phyloP scores from a whole-genome alignment of 2,329 filamentous ascomycete species.

The Claviceps africana region DNA sequence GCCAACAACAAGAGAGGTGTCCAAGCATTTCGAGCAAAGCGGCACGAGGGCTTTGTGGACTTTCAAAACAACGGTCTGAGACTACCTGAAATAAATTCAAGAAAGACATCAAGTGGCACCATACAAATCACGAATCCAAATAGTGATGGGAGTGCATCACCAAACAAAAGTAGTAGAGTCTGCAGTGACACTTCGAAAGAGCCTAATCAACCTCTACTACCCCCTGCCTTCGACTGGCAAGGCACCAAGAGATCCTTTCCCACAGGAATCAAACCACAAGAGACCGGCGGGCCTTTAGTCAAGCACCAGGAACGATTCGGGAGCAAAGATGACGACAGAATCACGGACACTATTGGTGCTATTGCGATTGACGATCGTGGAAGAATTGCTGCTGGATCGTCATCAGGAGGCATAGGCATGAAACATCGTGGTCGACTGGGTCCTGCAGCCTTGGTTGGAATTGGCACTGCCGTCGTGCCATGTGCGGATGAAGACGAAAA shows the following conservation, averaged over 20 bases:
- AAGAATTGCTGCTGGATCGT: conserved; percentile 85
- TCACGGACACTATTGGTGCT: conserved; percentile 91
- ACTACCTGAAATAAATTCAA: background rate
- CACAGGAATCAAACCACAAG: conserved; percentile 1
- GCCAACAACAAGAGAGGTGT: background rate
- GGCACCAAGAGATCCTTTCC: conserved; percentile 22
- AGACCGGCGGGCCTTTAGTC: conserved; percentile 2
- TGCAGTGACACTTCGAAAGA: background rate
- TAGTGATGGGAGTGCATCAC: conserved; percentile 10
- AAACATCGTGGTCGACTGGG: conserved; percentile 87
- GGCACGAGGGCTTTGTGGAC: background rate
- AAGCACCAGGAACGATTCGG: conserved; percentile 11
- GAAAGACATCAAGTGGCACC: background rate
- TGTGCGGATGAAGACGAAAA: conserved; percentile 55
- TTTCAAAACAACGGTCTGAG: background rate
- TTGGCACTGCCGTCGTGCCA: conserved; percentile 84
- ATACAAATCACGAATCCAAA: background rate
- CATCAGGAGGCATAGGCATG: conserved; percentile 96
- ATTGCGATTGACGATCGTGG: conserved; percentile 81
- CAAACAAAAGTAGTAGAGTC: conserved; percentile 5
- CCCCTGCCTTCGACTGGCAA: conserved; percentile 4
- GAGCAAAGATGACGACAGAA: conserved; percentile 36
- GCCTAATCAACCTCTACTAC: background rate
- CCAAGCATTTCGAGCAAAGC: background rate
- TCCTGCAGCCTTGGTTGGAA: conserved; percentile 80